These are phyloP conservation scores for Russula virescens DNA, from an alignment of 768 basidiomycete species.

Conservation along the genomic window DNA sequence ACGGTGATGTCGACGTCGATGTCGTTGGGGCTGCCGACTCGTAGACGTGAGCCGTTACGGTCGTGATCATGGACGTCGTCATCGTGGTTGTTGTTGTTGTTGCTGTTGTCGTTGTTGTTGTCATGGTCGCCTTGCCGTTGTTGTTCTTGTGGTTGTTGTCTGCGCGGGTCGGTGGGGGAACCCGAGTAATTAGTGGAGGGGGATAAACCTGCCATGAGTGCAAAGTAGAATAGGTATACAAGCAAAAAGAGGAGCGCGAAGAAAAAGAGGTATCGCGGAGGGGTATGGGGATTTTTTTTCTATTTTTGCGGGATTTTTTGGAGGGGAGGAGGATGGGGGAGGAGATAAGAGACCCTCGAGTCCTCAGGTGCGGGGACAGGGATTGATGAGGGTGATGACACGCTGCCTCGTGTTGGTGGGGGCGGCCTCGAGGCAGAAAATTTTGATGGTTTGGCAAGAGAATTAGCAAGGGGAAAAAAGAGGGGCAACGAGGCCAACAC, in stretches of 20 bases:
- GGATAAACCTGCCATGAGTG: constrained; percentile 10
- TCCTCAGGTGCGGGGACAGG: not conserved
- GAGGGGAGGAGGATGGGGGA: not conserved
- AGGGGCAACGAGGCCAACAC: constrained; percentile 2
- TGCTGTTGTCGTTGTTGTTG: not conserved
- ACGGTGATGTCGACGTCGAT: not conserved
- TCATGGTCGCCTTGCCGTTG: not conserved
- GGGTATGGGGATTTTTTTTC: not conserved
- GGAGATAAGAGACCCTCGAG: constrained; percentile 14
- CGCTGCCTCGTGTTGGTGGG: constrained; percentile 18
- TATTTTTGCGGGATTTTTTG: constrained; percentile 7
- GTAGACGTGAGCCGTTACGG: not conserved
- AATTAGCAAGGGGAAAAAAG: not conserved
- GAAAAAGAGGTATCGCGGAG: not conserved
- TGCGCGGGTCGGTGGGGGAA: not conserved
- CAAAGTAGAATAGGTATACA: constrained; percentile 7
- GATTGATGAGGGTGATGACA: not conserved
- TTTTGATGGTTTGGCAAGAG: not conserved
- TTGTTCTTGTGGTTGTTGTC: too few species aligned
- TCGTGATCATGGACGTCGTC: not conserved
- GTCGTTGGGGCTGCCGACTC: not conserved
- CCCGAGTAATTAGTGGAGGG: constrained; percentile 13
- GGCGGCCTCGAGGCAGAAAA: constrained; percentile 5
- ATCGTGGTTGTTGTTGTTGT: not conserved
- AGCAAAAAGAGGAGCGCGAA: not conserved